Evolutionary conservation across 1,284 basidiomycete genomes (phyloP), one percentile per base, ranked within the genome.

Genomic region (Austroboletus niveus): DNA sequence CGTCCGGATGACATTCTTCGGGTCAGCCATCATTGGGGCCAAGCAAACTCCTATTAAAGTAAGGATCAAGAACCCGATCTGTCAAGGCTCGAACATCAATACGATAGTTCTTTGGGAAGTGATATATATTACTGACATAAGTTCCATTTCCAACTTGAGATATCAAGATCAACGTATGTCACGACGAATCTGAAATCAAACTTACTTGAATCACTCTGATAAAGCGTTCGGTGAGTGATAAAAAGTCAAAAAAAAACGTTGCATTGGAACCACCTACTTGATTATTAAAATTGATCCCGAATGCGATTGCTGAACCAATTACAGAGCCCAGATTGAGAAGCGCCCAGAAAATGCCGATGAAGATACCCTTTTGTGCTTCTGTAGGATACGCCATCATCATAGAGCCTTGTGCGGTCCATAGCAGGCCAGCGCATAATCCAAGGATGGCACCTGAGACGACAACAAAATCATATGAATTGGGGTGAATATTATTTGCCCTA

Each of bases 351-450:
- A 88, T 75, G 20, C 81, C 84, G 56, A 94, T 92, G 66, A 79
- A 89, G 49, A 73, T 74, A 14, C 92, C 92, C 68, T 94, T 95
- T 65, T 91, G 78, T 57, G 71, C 62, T 64, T 87, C 85, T 38
- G 84, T 90, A 0, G 89, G 86, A 66, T 93, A 94, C 1, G 87
- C 79, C 61, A 94, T 74, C 85, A 93, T 93, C 55, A 93, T 73
- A 6, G 83, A 84, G 17, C 91, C 91, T 63, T 94, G 92, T 1
- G 88, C 87, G 1, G 88, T 85, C 91, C 90, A 92, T n/a, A 94
- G 74, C 27, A 94, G 66, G 43, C 87, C 89, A 12, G 93, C 92
- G 62, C 88, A 92, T 47, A 92, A 62, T 42, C 92, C 92, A 15
- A 94, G 83, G 52, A 94, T 72, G 30, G 89, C 89, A 32, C 92